Conservation (phyloP, 495 filamentous ascomycete species). For the Penicillium salamii region DNA sequence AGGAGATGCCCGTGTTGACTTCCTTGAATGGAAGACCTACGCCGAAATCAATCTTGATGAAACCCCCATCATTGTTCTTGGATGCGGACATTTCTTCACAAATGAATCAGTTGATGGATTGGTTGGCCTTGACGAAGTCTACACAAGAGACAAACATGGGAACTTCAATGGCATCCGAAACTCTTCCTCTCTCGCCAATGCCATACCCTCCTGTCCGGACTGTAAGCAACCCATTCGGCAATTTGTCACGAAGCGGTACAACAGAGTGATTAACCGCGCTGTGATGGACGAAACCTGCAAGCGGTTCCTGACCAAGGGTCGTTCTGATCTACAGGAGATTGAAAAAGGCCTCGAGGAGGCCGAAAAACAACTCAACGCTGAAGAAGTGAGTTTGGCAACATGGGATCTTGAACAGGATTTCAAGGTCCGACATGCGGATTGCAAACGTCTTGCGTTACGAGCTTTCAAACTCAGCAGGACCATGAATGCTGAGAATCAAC, state of each 20-base stretch:
- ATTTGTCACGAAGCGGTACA: constrained; percentile 15
- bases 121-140: constrained; percentile 11
- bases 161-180: constrained; percentile 13
- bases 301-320: constrained; percentile 12
- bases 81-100: constrained; percentile 10
- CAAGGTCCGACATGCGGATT: no score
- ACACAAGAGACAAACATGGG: constrained; percentile 11
- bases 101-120: constrained; percentile 15
- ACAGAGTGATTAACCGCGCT: constrained; percentile 16
- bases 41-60: constrained; percentile 10
- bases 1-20: constrained; percentile 5
- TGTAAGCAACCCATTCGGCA: constrained; percentile 14
- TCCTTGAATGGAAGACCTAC: constrained; percentile 3
- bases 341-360: constrained; percentile 3
- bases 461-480: background rate
- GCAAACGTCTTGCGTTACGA: background rate
- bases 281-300: constrained; percentile 13
- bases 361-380: background rate
- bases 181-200: constrained; percentile 12
- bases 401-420: no score
- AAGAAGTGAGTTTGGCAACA: background rate
- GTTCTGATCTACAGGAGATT: background rate
- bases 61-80: constrained; percentile 7
- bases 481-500: constrained; percentile 9
- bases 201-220: constrained; percentile 10